Evolutionary conservation across 169 alveolate species (phyloP), one percentile per base, ranked within the genome.

Genomic region (Plasmodium fragile): DNA sequence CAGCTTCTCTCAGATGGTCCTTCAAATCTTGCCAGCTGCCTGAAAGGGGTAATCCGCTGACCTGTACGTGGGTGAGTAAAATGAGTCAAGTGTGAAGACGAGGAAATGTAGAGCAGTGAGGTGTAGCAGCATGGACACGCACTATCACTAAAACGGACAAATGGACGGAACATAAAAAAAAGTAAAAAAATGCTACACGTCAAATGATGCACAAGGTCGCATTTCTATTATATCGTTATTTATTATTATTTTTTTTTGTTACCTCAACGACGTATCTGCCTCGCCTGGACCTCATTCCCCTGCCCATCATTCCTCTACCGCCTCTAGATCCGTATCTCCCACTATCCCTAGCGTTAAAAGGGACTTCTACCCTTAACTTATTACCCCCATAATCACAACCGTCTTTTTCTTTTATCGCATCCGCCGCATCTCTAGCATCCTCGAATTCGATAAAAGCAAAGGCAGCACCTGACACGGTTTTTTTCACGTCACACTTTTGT

Each of bases 11-110:
- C 95, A 97, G 92, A 92, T 97, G 98, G 89, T 97, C 98, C 97
- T 97, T 97, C 72, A 97, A 93, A 85, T 97, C 98, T 92, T 97
- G 98, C 98, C 98, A 97, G 53, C 98, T 96, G 32, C 97, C 98
- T 59, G 93, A 91, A 6, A 96, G 94, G 16, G 98, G 98, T 16
- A 96, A 65, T 4, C 98, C 98, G n/a, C 96, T 65, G 34, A 96
- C 97, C 97, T 96, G 92, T 18, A 41, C 28, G 59, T 8, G 55
- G 28, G 52, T 41, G 22, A 78, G 55, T 13, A 28, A 55, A 22
- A 6, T 7, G 59, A 10, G 69, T 7, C n/a, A 8, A 43, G n/a
- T 43, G 59, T 49, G 59, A 49, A 49, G 59, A 3, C 8, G 59
- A 18, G 59, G 25, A n/a, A n/a, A n/a, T 11, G n/a, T 10, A 10